These are phyloP conservation scores for Phytophthora quininea DNA, from an alignment of 352 stramenopile genomes.

Conservation along the genomic window DNA sequence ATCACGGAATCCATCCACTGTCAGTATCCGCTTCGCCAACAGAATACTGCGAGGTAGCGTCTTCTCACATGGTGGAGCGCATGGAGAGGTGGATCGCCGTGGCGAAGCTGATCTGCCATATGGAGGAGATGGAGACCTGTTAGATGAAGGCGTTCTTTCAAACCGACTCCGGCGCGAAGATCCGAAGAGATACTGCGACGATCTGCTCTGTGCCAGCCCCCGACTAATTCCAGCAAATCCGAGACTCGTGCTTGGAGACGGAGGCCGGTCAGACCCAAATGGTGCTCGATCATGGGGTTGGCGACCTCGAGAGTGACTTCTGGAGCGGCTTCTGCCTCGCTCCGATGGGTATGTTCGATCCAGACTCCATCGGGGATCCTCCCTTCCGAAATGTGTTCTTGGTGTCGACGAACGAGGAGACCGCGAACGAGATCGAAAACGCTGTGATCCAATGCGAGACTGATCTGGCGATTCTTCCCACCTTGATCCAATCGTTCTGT, in stretches of 20 bases:
- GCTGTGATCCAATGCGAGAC: neutral
- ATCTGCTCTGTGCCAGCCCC: neutral
- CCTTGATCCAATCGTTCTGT: too few relatives aligned
- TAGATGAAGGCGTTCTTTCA: conserved; percentile 7
- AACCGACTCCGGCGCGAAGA: conserved; percentile 10
- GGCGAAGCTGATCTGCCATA: conserved; percentile 7
- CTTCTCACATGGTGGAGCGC: conserved; percentile 3
- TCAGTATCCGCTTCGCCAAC: conserved; percentile 33
- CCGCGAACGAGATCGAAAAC: conserved; percentile 19
- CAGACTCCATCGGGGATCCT: neutral
- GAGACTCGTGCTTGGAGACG: neutral
- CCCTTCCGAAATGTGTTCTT: neutral
- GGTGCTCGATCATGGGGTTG: neutral
- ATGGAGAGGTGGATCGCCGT: conserved; percentile 14
- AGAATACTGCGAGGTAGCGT: conserved; percentile 8
- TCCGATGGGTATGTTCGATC: too few relatives aligned
- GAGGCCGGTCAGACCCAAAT: neutral
- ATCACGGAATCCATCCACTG: conserved; percentile 33
- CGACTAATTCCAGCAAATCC: neutral
- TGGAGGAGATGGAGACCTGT: conserved; percentile 8
- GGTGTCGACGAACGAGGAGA: conserved; percentile 1
- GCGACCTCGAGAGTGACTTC: conserved; percentile 15
- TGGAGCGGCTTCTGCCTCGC: too few relatives aligned
- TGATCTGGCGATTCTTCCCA: too few relatives aligned
- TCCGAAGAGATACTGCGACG: neutral